phyloP scores from a whole-genome alignment of 192 early-diverging fungal genomes.

The Thamnidium elegans region DNA sequence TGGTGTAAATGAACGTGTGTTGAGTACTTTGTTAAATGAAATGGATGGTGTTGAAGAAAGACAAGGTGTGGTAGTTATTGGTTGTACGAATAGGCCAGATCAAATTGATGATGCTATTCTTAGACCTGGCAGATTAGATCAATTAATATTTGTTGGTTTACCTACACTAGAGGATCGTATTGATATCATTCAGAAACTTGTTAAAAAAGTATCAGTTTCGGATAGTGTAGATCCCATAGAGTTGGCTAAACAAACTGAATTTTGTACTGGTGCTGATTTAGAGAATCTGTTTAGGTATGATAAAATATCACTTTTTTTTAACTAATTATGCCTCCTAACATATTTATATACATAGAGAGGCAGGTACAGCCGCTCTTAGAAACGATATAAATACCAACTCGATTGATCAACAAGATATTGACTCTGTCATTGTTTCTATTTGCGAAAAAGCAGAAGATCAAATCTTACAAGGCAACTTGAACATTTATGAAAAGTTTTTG shows the following conservation, averaged over 20 bases:
- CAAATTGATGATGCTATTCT: conserved; percentile 84
- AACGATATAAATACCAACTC: conserved; percentile 10
- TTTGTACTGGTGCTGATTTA: conserved; percentile 80
- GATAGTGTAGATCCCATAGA: conserved; percentile 43
- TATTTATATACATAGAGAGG: conserved; percentile 13
- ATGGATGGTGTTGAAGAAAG: conserved; percentile 95
- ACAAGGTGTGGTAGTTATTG: conserved; percentile 82
- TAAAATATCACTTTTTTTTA: background rate
- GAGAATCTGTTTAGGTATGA: conserved; percentile 55
- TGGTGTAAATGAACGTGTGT: conserved; percentile 82
- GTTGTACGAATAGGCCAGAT: conserved; percentile 87
- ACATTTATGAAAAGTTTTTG: conserved; percentile 20
- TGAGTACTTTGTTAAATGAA: conserved; percentile 94
- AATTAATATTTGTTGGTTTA: conserved; percentile 70
- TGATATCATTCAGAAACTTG: conserved; percentile 70
- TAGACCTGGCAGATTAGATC: conserved; percentile 84
- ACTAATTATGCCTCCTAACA: background rate
- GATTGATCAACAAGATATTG: conserved; percentile 16
- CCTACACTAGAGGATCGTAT: conserved; percentile 56
- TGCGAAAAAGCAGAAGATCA: conserved; percentile 14
- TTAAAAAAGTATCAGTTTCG: conserved; percentile 53
- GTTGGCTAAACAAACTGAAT: conserved; percentile 57
- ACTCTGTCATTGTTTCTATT: background rate
- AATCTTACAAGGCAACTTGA: conserved; percentile 15
- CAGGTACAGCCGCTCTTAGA: conserved; percentile 23